These are phyloP conservation scores for Mytilinidion resinicola DNA, from an alignment of 495 filamentous ascomycete species.

Conservation along the genomic window DNA sequence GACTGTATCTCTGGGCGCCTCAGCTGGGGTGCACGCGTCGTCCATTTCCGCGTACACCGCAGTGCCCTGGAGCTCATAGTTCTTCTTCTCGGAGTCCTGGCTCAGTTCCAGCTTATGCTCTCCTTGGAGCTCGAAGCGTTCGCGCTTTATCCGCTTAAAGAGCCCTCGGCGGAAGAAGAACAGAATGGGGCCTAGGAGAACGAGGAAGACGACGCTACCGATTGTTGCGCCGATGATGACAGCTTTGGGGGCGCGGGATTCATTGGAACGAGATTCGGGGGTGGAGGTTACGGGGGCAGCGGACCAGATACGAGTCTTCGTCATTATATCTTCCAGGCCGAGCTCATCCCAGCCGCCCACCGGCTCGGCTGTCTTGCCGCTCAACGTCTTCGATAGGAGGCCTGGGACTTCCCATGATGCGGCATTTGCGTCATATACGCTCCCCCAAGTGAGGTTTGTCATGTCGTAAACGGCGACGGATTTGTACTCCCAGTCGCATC, in stretches of 20 bases:
- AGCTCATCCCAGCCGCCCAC: slow-evolving; percentile 6
- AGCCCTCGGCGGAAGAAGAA: slow-evolving; percentile 15
- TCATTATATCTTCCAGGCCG: neutral
- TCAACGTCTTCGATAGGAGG: neutral
- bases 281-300: neutral
- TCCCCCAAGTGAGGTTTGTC: slow-evolving; percentile 36
- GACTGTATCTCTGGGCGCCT: slow-evolving; percentile 6
- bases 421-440: slow-evolving; percentile 28
- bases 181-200: slow-evolving; percentile 21
- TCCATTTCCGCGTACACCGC: slow-evolving; percentile 11
- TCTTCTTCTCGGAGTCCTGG: neutral
- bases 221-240: slow-evolving; percentile 30
- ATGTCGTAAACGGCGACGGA: slow-evolving; percentile 38
- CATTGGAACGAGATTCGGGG: neutral
- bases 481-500: slow-evolving; percentile 39
- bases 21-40: slow-evolving; percentile 2
- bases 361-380: slow-evolving; percentile 4
- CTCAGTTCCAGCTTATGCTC: no score
- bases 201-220: slow-evolving; percentile 23
- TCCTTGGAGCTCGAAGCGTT: neutral
- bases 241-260: slow-evolving; percentile 11
- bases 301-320: neutral
- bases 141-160: neutral
- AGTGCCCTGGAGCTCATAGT: slow-evolving; percentile 8
- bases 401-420: slow-evolving; percentile 31